Percentiles rank a stretch among this genome's conserved stretches.
Evolutionary conservation across 257 asterid genomes (phyloP).

Genomic region (Sherardia arvensis): DNA sequence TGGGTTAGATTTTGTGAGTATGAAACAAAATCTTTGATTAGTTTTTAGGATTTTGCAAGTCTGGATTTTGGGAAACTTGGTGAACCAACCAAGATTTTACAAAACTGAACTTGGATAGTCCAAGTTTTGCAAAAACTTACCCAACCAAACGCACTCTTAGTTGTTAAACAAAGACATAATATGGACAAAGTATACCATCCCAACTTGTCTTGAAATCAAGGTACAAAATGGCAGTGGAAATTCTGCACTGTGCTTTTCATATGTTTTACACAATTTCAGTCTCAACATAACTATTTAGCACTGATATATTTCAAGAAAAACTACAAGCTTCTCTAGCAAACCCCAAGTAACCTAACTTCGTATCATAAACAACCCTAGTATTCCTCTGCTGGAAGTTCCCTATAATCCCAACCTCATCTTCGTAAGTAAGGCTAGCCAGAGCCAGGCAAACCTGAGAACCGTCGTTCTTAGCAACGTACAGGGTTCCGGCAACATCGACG

Average conservation of each 20-base stretch:
- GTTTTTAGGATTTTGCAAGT: no score
- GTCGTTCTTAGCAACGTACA: conserved; percentile 57
- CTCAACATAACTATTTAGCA: background rate
- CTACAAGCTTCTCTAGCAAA: conserved; percentile 79
- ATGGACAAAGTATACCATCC: background rate
- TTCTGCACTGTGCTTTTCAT: background rate
- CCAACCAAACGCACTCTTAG: no score
- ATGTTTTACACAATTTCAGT: background rate
- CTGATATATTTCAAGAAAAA: conserved; percentile 27
- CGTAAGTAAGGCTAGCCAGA: conserved; percentile 65
- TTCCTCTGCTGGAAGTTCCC: conserved; percentile 93
- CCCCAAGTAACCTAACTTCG: conserved; percentile 50
- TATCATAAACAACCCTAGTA: conserved; percentile 65
- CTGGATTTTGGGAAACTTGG: no score
- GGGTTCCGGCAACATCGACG: conserved; percentile 63
- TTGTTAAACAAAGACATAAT: background rate
- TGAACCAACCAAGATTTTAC: no score
- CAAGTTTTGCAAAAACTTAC: no score
- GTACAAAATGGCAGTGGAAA: background rate
- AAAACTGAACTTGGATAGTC: no score
- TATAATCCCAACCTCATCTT: conserved; percentile 63
- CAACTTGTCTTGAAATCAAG: background rate
- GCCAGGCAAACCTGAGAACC: conserved; percentile 91
- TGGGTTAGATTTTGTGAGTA: no score
- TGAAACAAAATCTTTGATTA: no score